Conservation (phyloP, 2,329 filamentous ascomycete genomes). For the Phaeosphaeriaceae sp. region DNA sequence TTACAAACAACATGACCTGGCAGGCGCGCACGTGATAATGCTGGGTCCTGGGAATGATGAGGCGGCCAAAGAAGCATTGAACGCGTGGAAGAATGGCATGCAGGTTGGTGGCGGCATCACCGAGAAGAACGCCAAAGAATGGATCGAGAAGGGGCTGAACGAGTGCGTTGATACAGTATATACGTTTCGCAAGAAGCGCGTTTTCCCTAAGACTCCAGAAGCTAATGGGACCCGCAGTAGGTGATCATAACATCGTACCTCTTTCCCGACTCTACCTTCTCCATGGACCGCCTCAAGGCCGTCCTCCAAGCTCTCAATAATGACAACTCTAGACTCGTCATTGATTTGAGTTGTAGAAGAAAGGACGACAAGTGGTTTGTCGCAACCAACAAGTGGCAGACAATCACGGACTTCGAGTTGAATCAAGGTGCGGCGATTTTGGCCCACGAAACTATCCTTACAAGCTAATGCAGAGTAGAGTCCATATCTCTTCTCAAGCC, state of each 20-base stretch:
- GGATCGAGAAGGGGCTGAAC: constrained; percentile 88
- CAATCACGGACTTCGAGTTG: constrained; percentile 94
- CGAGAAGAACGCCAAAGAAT: constrained; percentile 80
- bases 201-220: background rate
- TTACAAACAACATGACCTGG: constrained; percentile 77
- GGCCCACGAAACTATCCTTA: background rate
- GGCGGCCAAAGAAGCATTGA: constrained; percentile 77
- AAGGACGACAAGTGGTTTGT: constrained; percentile 85
- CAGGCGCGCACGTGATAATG: constrained; percentile 95
- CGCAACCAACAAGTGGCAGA: constrained; percentile 99
- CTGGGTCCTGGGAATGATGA: constrained; percentile 85
- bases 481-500: constrained; percentile 82
- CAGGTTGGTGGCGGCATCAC: constrained; percentile 96
- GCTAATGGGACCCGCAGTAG: constrained; percentile 58
- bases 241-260: constrained; percentile 97
- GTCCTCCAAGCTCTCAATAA: constrained; percentile 75
- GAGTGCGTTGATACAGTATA: constrained; percentile 66
- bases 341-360: constrained; percentile 89
- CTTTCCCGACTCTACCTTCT: constrained; percentile 85
- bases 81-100: constrained; percentile 77
- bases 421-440: constrained; percentile 68
- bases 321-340: constrained; percentile 82
- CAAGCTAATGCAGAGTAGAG: constrained; percentile 60
- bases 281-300: constrained; percentile 73
- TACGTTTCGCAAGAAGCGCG: no score